These are phyloP conservation scores for Schrenkiella parvula DNA, from an alignment of 345 rosid genomes.

Conservation along the genomic window DNA sequence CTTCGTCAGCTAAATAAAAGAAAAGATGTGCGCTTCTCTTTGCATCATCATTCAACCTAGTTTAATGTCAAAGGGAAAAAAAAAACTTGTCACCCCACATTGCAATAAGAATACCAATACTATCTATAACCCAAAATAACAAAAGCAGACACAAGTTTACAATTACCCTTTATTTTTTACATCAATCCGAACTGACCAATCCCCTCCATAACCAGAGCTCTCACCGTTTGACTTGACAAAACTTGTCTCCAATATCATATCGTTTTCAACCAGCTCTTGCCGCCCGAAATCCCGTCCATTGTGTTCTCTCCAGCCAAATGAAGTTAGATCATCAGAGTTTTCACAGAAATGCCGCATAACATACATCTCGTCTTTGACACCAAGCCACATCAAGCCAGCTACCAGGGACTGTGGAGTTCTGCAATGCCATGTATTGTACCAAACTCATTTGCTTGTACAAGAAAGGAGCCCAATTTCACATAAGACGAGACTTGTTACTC, in stretches of 20 bases:
- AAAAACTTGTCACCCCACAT: background rate
- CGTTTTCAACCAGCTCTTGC: slow-evolving; percentile 77
- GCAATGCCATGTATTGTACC: slow-evolving; percentile 14
- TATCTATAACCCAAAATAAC: background rate
- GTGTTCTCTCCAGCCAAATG: slow-evolving; percentile 85
- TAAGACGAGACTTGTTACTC: background rate
- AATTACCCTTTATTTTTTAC: slow-evolving; percentile 58
- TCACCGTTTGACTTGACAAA: slow-evolving; percentile 69
- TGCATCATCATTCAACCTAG: slow-evolving; percentile 44
- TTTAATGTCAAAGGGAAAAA: slow-evolving; percentile 23
- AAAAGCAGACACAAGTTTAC: background rate
- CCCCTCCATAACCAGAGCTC: slow-evolving; percentile 93
- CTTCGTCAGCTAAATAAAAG: slow-evolving; percentile 93
- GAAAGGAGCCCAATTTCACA: background rate
- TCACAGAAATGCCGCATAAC: slow-evolving; percentile 81
- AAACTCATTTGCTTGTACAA: slow-evolving; percentile 9
- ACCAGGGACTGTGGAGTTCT: slow-evolving; percentile 79
- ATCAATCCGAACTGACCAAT: slow-evolving; percentile 82
- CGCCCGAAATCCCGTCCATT: slow-evolving; percentile 93
- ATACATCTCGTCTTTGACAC: slow-evolving; percentile 76
- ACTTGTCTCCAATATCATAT: slow-evolving; percentile 64
- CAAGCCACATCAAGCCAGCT: slow-evolving; percentile 98
- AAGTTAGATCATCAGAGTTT: slow-evolving; percentile 74
- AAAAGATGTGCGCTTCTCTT: slow-evolving; percentile 65
- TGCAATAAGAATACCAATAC: background rate